These are phyloP conservation scores for Solanum lignicaule DNA, from an alignment of 257 asterid species.

Conservation along the genomic window DNA sequence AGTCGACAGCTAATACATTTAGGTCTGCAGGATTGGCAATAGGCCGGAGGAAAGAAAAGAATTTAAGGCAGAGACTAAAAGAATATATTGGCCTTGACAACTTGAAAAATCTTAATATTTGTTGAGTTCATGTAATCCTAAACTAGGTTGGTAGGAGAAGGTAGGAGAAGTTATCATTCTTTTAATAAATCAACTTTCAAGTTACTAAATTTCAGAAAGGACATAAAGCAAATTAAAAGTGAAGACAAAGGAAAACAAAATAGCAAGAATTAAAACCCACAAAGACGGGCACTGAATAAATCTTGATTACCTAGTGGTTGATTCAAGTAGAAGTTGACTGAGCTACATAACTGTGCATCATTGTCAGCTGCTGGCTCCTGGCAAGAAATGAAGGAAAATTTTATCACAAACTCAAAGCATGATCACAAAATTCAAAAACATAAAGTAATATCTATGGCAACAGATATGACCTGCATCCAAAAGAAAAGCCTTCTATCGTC, in stretches of 20 bases:
- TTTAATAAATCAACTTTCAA: not conserved
- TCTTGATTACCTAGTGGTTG: conserved; percentile 56
- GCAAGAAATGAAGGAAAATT: conserved; percentile 17
- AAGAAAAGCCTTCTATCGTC: conserved; percentile 90
- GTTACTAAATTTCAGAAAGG: not conserved
- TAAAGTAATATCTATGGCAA: not conserved
- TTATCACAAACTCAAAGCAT: not conserved
- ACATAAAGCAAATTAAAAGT: not conserved
- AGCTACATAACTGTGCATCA: conserved; percentile 55
- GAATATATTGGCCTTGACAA: not conserved
- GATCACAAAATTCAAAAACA: not conserved
- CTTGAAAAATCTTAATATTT: not conserved
- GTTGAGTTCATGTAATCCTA: not conserved
- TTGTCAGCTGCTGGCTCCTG: conserved; percentile 79
- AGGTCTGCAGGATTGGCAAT: not conserved
- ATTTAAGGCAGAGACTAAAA: not conserved
- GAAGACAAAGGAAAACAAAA: not conserved
- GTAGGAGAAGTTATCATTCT: not conserved
- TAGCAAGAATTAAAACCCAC: not conserved
- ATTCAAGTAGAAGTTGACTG: conserved; percentile 73
- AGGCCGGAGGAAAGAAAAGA: not conserved
- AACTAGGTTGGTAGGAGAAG: not conserved
- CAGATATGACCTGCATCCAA: conserved; percentile 82
- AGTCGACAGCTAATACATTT: not conserved
- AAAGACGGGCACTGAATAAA: not conserved